Conservation (phyloP, 108 stramenopile species). For the Schizochytrium sp. region DNA sequence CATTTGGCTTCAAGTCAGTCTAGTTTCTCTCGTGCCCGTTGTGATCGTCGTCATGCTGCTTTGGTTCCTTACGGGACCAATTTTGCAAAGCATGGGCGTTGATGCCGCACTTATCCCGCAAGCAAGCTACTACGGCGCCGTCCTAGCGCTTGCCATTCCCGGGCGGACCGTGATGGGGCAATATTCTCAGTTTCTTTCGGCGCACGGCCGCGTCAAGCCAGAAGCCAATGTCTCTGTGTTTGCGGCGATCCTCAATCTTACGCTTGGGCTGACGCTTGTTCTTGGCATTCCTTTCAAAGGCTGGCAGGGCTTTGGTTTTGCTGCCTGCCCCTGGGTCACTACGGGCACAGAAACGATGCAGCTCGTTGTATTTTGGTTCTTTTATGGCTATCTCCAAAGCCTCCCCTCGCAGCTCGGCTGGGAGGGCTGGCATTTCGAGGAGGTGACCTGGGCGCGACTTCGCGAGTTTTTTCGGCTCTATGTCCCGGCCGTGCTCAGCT, state of each 20-base stretch:
- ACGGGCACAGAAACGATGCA: conserved; percentile 53
- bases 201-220: conserved; percentile 66
- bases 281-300: conserved; percentile 58
- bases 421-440: conserved; percentile 30
- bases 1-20: conserved; percentile 43
- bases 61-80: conserved; percentile 55
- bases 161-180: conserved; percentile 54
- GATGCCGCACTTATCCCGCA: conserved; percentile 41
- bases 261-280: conserved; percentile 61
- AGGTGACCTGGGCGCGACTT: conserved; percentile 55
- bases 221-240: conserved; percentile 50
- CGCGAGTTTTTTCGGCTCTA: conserved; percentile 56
- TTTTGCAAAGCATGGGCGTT: conserved; percentile 53
- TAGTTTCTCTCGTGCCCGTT: conserved; percentile 27
- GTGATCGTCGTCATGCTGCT: conserved; percentile 47
- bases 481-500: conserved; percentile 59
- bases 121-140: conserved; percentile 63
- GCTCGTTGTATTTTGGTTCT: conserved; percentile 33
- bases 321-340: conserved; percentile 68
- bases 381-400: conserved; percentile 42
- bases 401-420: conserved; percentile 52
- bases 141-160: conserved; percentile 56
- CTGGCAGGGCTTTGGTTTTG: conserved; percentile 63
- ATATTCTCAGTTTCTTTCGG: conserved; percentile 63
- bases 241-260: conserved; percentile 57